Evolutionary conservation across 1,139 yeast species (phyloP).

Genomic region (Suzukiozyma palmioleophila): DNA sequence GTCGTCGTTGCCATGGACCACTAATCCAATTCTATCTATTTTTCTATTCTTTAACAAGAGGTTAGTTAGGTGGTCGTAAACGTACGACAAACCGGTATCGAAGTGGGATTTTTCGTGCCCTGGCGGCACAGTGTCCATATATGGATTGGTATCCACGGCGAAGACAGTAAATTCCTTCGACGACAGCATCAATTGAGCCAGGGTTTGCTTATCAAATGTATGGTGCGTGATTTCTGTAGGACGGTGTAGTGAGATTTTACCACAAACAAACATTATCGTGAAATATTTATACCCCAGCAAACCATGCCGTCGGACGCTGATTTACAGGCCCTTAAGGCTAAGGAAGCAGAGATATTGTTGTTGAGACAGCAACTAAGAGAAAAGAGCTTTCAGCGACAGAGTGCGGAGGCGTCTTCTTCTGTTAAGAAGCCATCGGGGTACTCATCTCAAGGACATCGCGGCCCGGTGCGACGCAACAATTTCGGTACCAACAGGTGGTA

Average conservation of each 20-base stretch:
- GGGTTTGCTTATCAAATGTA: not conserved
- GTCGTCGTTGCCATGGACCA: slow-evolving; percentile 23
- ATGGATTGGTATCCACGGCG: slow-evolving; percentile 47
- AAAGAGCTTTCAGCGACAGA: slow-evolving; percentile 1
- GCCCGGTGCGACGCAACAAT: not conserved
- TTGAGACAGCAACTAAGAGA: slow-evolving; percentile 1
- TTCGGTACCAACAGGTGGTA: not conserved
- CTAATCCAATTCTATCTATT: slow-evolving; percentile 50
- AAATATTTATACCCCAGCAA: not conserved
- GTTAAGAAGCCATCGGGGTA: not conserved
- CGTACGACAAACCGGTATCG: slow-evolving; percentile 35
- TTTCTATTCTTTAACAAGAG: slow-evolving; percentile 50
- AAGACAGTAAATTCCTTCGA: slow-evolving; percentile 47
- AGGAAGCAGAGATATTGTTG: slow-evolving; percentile 2
- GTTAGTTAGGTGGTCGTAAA: slow-evolving; percentile 37
- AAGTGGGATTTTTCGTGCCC: slow-evolving; percentile 25
- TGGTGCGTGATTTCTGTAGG: not conserved
- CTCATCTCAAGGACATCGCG: not conserved
- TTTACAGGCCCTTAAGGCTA: not conserved
- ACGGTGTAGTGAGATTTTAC: not conserved
- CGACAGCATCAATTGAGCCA: slow-evolving; percentile 4
- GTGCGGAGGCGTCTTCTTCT: not conserved
- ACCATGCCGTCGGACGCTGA: not conserved
- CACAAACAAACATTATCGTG: not conserved
- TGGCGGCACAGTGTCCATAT: slow-evolving; percentile 30